phyloP scores from a whole-genome alignment of 192 early-diverging fungal species.

The Pilaira anomala region DNA sequence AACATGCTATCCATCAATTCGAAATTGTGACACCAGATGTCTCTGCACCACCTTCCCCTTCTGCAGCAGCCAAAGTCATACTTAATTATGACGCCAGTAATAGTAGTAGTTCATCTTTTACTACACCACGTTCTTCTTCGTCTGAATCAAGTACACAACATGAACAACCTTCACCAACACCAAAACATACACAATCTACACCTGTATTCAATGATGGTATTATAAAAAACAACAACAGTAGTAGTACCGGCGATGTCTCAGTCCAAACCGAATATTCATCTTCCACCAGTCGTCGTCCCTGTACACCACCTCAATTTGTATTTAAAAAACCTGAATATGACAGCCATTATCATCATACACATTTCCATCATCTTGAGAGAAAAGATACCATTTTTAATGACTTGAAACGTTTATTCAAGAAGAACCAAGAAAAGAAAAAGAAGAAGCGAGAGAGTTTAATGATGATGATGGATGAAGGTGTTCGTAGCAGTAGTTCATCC shows the following conservation, averaged over 20 bases:
- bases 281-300: conserved; percentile 4
- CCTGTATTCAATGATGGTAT: no score
- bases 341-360: conserved; percentile 37
- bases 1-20: conserved; percentile 23
- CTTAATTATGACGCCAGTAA: no score
- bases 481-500: not conserved
- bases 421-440: conserved; percentile 21
- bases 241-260: no score
- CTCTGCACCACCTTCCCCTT: not conserved
- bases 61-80: no score
- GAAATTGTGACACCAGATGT: conserved; percentile 24
- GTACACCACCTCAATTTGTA: conserved; percentile 37
- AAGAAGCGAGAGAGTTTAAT: not conserved
- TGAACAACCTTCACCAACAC: no score
- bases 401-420: conserved; percentile 49
- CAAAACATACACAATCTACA: no score
- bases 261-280: no score
- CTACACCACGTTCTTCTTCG: no score
- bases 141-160: no score
- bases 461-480: conserved; percentile 1
- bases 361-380: conserved; percentile 35
- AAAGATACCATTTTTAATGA: conserved; percentile 45
- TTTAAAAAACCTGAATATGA: conserved; percentile 43
- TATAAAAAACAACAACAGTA: no score
- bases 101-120: no score